Evolutionary conservation across 2,329 filamentous ascomycete genomes (phyloP).

Genomic region (Cordyceps cateniannulata): DNA sequence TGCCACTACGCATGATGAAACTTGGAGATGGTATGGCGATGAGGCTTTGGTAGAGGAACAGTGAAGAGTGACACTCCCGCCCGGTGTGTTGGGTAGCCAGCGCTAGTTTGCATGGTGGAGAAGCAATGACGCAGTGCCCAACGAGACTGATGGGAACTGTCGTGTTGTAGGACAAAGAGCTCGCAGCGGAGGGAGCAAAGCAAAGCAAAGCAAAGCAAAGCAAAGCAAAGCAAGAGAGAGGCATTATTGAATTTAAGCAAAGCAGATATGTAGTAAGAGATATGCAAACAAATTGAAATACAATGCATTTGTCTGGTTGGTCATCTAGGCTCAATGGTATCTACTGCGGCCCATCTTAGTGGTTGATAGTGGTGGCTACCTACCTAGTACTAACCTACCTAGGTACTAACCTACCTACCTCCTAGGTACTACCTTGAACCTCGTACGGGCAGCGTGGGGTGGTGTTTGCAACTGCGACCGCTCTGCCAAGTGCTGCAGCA

Average conservation of each 20-base stretch:
- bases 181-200: not conserved
- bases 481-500: not conserved
- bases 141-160: not conserved
- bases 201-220: too few species aligned
- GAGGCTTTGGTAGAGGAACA: not conserved
- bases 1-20: constrained; percentile 6
- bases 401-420: too few species aligned
- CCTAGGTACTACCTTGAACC: too few species aligned
- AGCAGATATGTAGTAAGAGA: too few species aligned
- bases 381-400: not conserved
- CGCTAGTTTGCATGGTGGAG: not conserved
- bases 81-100: not conserved
- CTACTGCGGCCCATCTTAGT: too few species aligned
- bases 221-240: too few species aligned
- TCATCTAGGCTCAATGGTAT: too few species aligned
- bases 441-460: too few species aligned
- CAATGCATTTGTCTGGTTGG: too few species aligned
- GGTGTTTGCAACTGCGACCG: too few species aligned
- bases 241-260: too few species aligned
- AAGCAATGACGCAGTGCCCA: constrained; percentile 8
- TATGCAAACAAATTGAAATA: too few species aligned
- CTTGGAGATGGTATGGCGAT: not conserved
- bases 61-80: not conserved
- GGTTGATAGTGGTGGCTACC: not conserved
- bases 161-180: not conserved